Conservation (phyloP, 306 rosid species). For the Malus sieversii region DNA sequence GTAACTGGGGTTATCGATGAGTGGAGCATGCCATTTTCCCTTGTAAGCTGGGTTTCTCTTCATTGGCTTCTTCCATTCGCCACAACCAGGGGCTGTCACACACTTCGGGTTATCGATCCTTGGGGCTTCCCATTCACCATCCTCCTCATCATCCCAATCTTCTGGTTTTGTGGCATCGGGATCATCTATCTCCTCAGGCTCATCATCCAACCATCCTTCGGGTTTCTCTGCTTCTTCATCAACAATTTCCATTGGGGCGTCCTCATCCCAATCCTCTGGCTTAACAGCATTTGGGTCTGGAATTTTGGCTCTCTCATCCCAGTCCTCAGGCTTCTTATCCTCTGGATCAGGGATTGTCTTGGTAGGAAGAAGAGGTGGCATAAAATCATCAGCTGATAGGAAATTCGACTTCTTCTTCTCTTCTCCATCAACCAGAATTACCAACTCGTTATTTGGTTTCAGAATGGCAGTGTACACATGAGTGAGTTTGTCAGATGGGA, state of each 20-base stretch:
- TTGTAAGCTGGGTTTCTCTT: slow-evolving; percentile 87
- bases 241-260: slow-evolving; percentile 79
- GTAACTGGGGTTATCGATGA: slow-evolving; percentile 75
- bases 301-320: slow-evolving; percentile 92
- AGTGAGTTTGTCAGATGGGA: slow-evolving; percentile 77
- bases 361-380: slow-evolving; percentile 74
- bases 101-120: slow-evolving; percentile 70
- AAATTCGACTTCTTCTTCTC: slow-evolving; percentile 47
- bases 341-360: slow-evolving; percentile 92
- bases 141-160: slow-evolving; percentile 96
- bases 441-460: slow-evolving; percentile 36
- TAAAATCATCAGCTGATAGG: slow-evolving; percentile 82
- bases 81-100: slow-evolving; percentile 78
- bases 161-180: slow-evolving; percentile 89
- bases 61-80: slow-evolving; percentile 91
- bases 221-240: slow-evolving; percentile 96
- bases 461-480: slow-evolving; percentile 86
- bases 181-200: slow-evolving; percentile 88
- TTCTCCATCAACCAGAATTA: slow-evolving; percentile 40
- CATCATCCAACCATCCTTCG: slow-evolving; percentile 96
- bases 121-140: slow-evolving; percentile 91
- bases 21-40: slow-evolving; percentile 93
- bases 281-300: slow-evolving; percentile 78
- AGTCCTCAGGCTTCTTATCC: slow-evolving; percentile 95
- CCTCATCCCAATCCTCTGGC: slow-evolving; percentile 99